Evolutionary conservation across 495 filamentous ascomycete genomes (phyloP), one percentile per base, ranked within the genome.

Genomic region (Lasiosphaeria miniovina): DNA sequence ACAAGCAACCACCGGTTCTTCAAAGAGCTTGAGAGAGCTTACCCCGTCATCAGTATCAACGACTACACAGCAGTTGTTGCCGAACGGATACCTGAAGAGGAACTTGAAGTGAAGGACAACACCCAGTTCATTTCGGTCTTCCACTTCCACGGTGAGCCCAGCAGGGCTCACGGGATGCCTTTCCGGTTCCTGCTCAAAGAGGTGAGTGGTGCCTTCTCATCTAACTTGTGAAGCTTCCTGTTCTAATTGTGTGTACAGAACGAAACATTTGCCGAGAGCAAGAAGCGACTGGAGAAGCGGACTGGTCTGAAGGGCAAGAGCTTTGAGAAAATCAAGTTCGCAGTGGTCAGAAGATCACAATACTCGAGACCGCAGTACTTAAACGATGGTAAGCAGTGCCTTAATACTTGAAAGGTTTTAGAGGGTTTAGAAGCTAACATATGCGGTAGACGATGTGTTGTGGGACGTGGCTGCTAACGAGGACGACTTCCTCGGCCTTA

Each of bases 291-390:
- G 3, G 90, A 91, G 65, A 90, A 90, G 69, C 84, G 94, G 52
- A 96, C 90, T 3, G 92, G 92, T 11, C 86, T 99, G 71, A 98
- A 96, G 76, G 94, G 94, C 62, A 98, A 98, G 78, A 90, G 90
- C 57, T 94, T 98, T 62, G 94, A 99, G 74, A 99, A 97, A 80
- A 92, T 98, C 71, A 96, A 93, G 74, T 97, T 99, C 77, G 90
- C 91, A 5, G 75, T 96, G 49, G 81, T 97, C 6, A 83, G 84
- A 60, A 82, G 88, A 55, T 72, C 80, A 33, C 69, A 73, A 7
- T 95, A 88, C 73, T 84, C 88, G 17, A 88, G 82, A 65, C 88
- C 93, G 4, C 78, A 83, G 56, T 96, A 96, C 77, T 77, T 99
- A 57, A 84, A 83, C 61, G 94, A 98, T 77, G 92, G 94, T 96